Conservation (phyloP, 352 stramenopile genomes). For the Globisporangium acanthophoron region DNA sequence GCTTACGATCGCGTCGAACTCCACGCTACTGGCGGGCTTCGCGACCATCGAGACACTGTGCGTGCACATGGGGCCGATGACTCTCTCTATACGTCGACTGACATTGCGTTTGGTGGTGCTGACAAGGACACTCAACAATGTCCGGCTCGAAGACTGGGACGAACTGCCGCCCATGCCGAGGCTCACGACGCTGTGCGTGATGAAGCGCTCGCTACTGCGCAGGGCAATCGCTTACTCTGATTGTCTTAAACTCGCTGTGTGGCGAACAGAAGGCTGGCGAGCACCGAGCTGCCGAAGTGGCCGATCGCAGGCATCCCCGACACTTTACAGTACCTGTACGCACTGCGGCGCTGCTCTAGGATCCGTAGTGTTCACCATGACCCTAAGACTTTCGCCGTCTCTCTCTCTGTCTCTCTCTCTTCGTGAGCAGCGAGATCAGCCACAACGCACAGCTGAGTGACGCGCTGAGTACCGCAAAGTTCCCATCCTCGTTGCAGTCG, state of each 20-base stretch:
- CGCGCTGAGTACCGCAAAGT: background rate
- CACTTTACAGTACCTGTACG: background rate
- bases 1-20: background rate
- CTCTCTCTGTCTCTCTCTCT: too few species aligned
- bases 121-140: background rate
- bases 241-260: background rate
- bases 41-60: background rate
- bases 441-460: background rate
- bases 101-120: background rate
- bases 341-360: too few species aligned
- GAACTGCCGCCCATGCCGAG: background rate
- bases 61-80: background rate
- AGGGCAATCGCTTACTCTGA: background rate
- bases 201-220: background rate
- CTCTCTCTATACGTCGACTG: background rate
- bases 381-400: background rate
- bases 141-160: background rate
- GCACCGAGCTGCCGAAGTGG: background rate
- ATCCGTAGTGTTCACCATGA: background rate
- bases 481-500: constrained; percentile 1
- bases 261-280: background rate
- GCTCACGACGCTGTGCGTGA: background rate
- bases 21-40: background rate
- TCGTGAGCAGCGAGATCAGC: background rate
- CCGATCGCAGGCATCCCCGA: background rate